Percentiles rank a stretch among this genome's conserved stretches.
phyloP scores from a whole-genome alignment of 768 basidiomycete species.

The Coprinellus aureogranulatus region DNA sequence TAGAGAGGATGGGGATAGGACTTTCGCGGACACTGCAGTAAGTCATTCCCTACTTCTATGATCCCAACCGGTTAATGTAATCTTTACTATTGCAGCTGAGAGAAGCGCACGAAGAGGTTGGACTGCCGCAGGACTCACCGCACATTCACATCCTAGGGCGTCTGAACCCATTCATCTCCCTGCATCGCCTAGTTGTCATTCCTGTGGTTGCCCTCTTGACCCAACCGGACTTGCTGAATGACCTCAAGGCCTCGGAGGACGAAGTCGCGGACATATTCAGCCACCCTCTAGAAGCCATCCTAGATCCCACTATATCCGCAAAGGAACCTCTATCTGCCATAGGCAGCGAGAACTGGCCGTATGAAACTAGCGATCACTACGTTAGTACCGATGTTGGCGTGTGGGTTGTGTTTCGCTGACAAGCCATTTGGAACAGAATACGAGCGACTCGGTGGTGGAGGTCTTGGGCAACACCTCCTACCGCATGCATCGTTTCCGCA shows the following conservation, averaged over 20 bases:
- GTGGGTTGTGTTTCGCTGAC: no score
- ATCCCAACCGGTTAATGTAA: constrained; percentile 1
- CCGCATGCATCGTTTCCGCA: constrained; percentile 83
- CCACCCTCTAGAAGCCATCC: constrained; percentile 70
- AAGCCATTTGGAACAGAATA: no score
- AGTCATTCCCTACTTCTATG: constrained; percentile 24
- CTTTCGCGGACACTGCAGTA: constrained; percentile 73
- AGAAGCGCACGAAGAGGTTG: constrained; percentile 89
- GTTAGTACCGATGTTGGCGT: no score
- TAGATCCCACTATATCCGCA: constrained; percentile 56
- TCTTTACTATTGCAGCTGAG: constrained; percentile 55
- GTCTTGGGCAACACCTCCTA: constrained; percentile 56
- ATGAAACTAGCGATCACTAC: constrained; percentile 60
- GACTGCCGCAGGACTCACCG: constrained; percentile 55
- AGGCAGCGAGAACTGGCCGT: constrained; percentile 77
- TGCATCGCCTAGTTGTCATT: constrained; percentile 68
- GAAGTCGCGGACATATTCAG: constrained; percentile 82
- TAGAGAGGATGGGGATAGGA: constrained; percentile 48
- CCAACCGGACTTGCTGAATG: constrained; percentile 46
- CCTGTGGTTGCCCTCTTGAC: constrained; percentile 75
- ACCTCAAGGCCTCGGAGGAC: constrained; percentile 52
- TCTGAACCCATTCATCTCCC: constrained; percentile 66
- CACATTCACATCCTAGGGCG: constrained; percentile 60
- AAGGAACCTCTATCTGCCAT: constrained; percentile 47
- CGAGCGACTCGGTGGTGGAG: constrained; percentile 47